A percentile compares a stretch with the other conserved stretches of the same genome.
Evolutionary conservation across 1,284 basidiomycete species (phyloP).

Genomic region (Amylostereum chailletii): DNA sequence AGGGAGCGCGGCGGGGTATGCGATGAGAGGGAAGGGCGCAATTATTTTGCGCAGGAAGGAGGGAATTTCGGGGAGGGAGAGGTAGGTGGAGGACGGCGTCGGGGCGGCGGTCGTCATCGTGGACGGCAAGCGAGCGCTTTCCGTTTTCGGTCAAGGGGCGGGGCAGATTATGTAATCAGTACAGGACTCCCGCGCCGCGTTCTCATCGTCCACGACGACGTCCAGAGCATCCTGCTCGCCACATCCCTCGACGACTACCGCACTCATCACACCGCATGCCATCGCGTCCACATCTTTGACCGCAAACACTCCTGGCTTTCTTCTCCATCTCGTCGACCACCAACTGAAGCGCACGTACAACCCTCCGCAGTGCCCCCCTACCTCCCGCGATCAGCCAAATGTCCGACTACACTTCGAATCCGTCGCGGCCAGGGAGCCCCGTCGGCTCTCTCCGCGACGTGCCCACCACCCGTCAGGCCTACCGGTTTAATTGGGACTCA

Average conservation of each 20-base stretch:
- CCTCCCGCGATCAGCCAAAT: conserved; percentile 12
- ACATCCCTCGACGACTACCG: too few species aligned
- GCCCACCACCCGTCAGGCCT: conserved; percentile 34
- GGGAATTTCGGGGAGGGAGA: conserved; percentile 4
- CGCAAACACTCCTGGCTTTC: too few species aligned
- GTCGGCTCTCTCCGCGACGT: conserved; percentile 32
- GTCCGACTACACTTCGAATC: conserved; percentile 30
- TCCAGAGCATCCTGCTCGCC: background rate
- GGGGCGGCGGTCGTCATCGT: background rate
- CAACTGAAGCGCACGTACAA: too few species aligned
- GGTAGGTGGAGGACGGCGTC: background rate
- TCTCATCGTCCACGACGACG: conserved; percentile 1
- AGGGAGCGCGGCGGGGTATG: conserved; percentile 30
- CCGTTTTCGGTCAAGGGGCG: background rate
- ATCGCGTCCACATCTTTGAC: too few species aligned
- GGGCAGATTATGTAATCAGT: too few species aligned
- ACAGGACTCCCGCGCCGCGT: background rate
- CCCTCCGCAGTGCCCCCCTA: too few species aligned
- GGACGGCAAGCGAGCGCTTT: background rate
- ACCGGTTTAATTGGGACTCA: conserved; percentile 62
- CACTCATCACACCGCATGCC: too few species aligned
- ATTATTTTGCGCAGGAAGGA: conserved; percentile 10
- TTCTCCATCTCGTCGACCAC: too few species aligned
- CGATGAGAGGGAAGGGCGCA: conserved; percentile 37
- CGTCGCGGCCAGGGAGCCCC: conserved; percentile 42